Percentiles rank a stretch among this genome's conserved stretches.
These are phyloP conservation scores for Fagopyrum tataricum DNA, from an alignment of 148 eudicot genomes.

Conservation along the genomic window DNA sequence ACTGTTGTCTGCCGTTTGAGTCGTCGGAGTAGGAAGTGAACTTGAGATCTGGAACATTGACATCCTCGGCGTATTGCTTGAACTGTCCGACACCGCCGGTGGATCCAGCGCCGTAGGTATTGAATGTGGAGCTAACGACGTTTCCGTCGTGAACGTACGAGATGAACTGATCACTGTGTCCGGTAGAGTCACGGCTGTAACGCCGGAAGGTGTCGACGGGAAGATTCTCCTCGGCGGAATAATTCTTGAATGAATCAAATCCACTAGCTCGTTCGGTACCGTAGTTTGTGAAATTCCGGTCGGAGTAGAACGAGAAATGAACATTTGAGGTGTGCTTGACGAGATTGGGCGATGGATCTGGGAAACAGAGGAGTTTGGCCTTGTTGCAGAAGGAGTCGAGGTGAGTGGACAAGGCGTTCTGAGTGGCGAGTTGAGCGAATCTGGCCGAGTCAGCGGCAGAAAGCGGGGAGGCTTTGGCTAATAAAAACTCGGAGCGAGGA, in stretches of 20 bases:
- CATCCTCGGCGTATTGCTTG: constrained; percentile 25
- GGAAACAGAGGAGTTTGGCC: constrained; percentile 62
- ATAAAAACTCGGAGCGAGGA: constrained; percentile 52
- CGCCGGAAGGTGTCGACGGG: constrained; percentile 43
- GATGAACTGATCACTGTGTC: constrained; percentile 43
- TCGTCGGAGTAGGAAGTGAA: constrained; percentile 58
- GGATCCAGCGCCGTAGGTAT: constrained; percentile 48
- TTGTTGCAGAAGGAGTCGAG: constrained; percentile 53
- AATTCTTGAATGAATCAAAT: constrained; percentile 41
- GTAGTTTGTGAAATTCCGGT: constrained; percentile 67
- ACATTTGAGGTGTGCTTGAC: constrained; percentile 15
- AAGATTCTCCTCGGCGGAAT: constrained; percentile 31
- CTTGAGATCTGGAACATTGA: constrained; percentile 38
- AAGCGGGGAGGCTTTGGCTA: constrained; percentile 62
- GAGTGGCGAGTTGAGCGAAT: constrained; percentile 55
- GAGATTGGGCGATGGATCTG: constrained; percentile 34
- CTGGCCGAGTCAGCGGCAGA: constrained; percentile 43
- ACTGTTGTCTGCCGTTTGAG: constrained; percentile 2
- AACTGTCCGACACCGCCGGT: constrained; percentile 53
- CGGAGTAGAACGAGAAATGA: constrained; percentile 31
- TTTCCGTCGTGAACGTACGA: constrained; percentile 36
- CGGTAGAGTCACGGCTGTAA: constrained; percentile 55
- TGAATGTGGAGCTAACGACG: constrained; percentile 40
- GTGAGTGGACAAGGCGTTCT: constrained; percentile 40
- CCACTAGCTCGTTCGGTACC: constrained; percentile 47